phyloP scores from a whole-genome alignment of 2,329 filamentous ascomycete genomes.

The Apiospora malaysiana region DNA sequence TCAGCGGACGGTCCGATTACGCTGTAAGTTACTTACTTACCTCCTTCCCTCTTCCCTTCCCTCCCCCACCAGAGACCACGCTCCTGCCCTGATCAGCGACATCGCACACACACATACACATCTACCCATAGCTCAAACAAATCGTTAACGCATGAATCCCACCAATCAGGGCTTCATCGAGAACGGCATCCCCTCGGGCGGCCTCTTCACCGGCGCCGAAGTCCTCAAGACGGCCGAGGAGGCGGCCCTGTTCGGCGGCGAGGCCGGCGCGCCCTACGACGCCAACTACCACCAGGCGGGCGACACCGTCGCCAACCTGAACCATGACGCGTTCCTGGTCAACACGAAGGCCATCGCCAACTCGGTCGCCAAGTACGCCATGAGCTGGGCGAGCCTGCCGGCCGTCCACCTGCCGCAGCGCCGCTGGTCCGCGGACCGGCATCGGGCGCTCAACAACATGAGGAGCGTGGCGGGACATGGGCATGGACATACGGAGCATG shows the following conservation, averaged over 20 bases:
- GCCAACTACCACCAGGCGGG: constrained; percentile 41
- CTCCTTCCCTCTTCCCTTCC: no score
- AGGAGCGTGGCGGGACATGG: background rate
- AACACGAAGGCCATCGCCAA: constrained; percentile 35
- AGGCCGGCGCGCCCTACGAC: constrained; percentile 47
- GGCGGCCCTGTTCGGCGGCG: constrained; percentile 59
- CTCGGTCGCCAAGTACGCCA: constrained; percentile 26
- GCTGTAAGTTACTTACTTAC: constrained; percentile 33
- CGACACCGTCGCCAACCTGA: constrained; percentile 41
- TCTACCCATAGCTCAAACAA: no score
- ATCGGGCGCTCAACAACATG: background rate
- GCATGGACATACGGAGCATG: constrained; percentile 12
- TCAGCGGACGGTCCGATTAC: constrained; percentile 65
- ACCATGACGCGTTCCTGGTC: constrained; percentile 37
- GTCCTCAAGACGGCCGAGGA: constrained; percentile 61
- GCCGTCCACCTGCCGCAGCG: constrained; percentile 22
- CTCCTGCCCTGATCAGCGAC: background rate
- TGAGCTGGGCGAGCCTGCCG: constrained; percentile 21
- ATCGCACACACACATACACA: background rate
- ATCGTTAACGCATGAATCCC: background rate
- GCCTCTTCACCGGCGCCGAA: constrained; percentile 65
- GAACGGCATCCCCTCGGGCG: constrained; percentile 61
- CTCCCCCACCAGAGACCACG: background rate
- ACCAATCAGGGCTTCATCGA: constrained; percentile 57
- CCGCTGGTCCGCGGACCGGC: constrained; percentile 20